Evolutionary conservation across 2,329 filamentous ascomycete species (phyloP), one percentile per base, ranked within the genome.

Genomic region (Talaromyces amestolkiae): DNA sequence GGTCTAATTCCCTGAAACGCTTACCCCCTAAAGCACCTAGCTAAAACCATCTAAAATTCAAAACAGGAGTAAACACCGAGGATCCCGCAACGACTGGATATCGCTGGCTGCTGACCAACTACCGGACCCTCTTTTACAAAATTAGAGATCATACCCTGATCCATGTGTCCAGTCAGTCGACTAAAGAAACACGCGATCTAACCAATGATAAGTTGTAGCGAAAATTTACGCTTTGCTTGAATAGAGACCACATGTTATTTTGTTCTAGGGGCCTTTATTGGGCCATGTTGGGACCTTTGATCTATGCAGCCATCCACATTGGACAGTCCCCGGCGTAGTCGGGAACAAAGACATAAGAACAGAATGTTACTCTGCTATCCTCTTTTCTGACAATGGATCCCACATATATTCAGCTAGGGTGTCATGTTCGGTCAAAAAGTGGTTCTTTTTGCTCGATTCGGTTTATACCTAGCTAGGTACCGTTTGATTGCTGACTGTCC

Each of bases 331-430:
- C 51, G n/a, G 19, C 35, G 19, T 22, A 35, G 31, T 35, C 31
- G 31, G 6, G n/a, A 35, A 54, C 51, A 37, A 54, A 54, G 10
- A 33, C 45, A 7, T n/a, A 51, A 47, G 7, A 51, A 13, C 15
- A 51, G 47, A 10, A 51, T 62, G 10, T 45, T n/a, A 62, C 45
- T 19, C 33, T 53, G 31, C 59, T 53, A 51, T 27, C 31, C 59
- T 41, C 41, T 51, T 61, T 61, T 51, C 17, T 17, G 43, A 54
- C 58, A 54, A 19, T 24, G 35, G 22, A 51, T 31, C 24, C 47
- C 47, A 17, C 13, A 17, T 51, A 27, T 11, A 22, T 8, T 31
- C 47, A 15, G 15, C 13, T 13, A 31, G 47, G 24, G 47, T 51
- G 24, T 31, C 47, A 31, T 17, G 13, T 3, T 27, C 24, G 47